These are phyloP conservation scores for Alternaria novae-zelandiae DNA, from an alignment of 2,329 filamentous ascomycete species.

Conservation along the genomic window DNA sequence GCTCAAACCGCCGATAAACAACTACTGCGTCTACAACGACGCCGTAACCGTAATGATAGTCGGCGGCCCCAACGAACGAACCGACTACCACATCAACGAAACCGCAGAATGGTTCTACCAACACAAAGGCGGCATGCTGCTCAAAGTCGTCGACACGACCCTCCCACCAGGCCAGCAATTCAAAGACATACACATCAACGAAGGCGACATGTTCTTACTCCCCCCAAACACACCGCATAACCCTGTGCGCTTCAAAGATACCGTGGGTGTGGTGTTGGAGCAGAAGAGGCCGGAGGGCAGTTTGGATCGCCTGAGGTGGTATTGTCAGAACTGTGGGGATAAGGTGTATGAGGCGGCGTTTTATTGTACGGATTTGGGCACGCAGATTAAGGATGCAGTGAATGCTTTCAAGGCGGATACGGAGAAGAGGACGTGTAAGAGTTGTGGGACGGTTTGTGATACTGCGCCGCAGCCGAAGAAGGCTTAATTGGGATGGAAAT, in stretches of 20 bases:
- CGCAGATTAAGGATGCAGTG: constrained; percentile 92
- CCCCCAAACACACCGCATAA: constrained; percentile 97
- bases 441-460: constrained; percentile 78
- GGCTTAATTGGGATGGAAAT: constrained; percentile 2
- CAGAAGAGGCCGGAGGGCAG: constrained; percentile 74
- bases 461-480: constrained; percentile 61
- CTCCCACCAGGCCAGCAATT: constrained; percentile 59
- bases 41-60: constrained; percentile 90
- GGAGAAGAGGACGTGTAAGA: constrained; percentile 74
- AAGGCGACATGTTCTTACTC: constrained; percentile 93
- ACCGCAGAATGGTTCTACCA: constrained; percentile 99
- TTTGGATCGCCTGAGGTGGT: constrained; percentile 87
- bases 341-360: constrained; percentile 87
- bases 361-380: constrained; percentile 87
- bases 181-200: constrained; percentile 84
- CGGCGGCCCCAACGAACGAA: constrained; percentile 92
- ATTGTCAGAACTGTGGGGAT: constrained; percentile 74
- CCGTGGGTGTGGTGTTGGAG: constrained; percentile 92
- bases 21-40: constrained; percentile 94
- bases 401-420: constrained; percentile 77
- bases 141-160: constrained; percentile 79
- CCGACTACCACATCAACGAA: constrained; percentile 97
- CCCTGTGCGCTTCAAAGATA: constrained; percentile 89
- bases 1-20: constrained; percentile 92
- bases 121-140: constrained; percentile 88